phyloP scores from a whole-genome alignment of 2,329 filamentous ascomycete genomes.

The Chrysoporthe puriensis region DNA sequence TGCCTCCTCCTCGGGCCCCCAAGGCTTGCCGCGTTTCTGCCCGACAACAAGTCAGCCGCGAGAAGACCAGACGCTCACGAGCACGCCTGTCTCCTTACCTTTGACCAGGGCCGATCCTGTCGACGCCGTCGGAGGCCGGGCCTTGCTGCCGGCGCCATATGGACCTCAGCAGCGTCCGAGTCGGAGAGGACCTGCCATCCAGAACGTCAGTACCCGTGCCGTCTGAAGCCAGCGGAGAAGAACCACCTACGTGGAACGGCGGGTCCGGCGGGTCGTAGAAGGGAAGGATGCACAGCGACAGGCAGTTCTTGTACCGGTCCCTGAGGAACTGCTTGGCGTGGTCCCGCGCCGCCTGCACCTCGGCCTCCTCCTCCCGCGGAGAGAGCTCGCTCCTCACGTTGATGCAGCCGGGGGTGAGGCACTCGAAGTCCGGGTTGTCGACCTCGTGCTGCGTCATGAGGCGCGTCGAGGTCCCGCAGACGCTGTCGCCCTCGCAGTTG shows the following conservation, averaged over 20 bases:
- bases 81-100: slow-evolving; percentile 6
- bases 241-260: neutral
- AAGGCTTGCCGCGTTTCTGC: slow-evolving; percentile 29
- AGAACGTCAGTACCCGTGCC: neutral
- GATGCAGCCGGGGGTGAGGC: slow-evolving; percentile 25
- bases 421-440: slow-evolving; percentile 24
- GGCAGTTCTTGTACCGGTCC: slow-evolving; percentile 16
- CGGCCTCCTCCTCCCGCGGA: slow-evolving; percentile 19
- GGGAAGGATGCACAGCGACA: slow-evolving; percentile 27
- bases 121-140: neutral
- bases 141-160: neutral
- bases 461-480: slow-evolving; percentile 23
- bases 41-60: neutral
- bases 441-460: slow-evolving; percentile 27
- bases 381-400: slow-evolving; percentile 7
- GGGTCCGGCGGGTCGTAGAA: slow-evolving; percentile 16
- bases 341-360: slow-evolving; percentile 20
- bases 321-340: slow-evolving; percentile 26
- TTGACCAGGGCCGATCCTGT: slow-evolving; percentile 26
- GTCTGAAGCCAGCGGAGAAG: neutral
- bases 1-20: slow-evolving; percentile 24
- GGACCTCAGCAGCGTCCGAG: slow-evolving; percentile 4
- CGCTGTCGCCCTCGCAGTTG: slow-evolving; percentile 14
- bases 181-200: neutral
- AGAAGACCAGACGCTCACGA: neutral